A percentile compares a stretch with the other conserved stretches of the same genome.
Conservation (phyloP, 139 green algal genomes). For the Tetraselmis chui region DNA sequence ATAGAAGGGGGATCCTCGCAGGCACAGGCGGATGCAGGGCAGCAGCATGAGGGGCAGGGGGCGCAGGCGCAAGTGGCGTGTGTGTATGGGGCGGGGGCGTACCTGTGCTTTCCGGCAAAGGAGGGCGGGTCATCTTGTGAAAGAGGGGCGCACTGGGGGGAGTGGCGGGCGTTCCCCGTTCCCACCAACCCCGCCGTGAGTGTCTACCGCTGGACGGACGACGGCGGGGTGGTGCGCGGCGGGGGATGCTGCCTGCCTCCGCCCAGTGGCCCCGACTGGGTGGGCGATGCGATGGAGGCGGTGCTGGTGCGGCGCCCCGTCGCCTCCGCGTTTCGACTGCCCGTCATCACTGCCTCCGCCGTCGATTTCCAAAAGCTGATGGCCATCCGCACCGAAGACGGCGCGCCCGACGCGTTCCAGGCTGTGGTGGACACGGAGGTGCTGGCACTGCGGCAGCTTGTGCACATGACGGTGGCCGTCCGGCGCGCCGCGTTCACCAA, state of each 20-base stretch:
- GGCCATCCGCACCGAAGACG: not conserved
- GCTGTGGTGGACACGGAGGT: constrained; percentile 3
- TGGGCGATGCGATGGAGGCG: not conserved
- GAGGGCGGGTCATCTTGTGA: not conserved
- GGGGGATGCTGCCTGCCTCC: not conserved
- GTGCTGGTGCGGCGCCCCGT: not conserved
- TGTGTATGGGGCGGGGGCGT: not conserved
- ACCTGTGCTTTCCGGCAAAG: not conserved
- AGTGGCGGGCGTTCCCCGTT: not conserved
- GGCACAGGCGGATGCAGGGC: not conserved
- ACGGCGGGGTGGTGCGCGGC: not conserved
- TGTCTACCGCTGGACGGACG: not conserved
- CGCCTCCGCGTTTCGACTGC: not conserved
- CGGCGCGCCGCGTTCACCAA: not conserved
- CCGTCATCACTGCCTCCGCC: not conserved
- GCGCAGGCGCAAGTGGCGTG: not conserved
- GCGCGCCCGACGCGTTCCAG: not conserved
- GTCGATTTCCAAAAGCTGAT: not conserved
- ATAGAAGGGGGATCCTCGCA: too few relatives aligned
- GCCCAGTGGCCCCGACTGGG: not conserved
- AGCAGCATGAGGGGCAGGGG: not conserved
- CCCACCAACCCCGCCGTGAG: not conserved
- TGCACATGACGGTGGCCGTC: not conserved
- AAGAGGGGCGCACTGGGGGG: not conserved
- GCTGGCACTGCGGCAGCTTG: not conserved